Conservation (phyloP, 306 rosid genomes). For the Castanea mollissima region DNA sequence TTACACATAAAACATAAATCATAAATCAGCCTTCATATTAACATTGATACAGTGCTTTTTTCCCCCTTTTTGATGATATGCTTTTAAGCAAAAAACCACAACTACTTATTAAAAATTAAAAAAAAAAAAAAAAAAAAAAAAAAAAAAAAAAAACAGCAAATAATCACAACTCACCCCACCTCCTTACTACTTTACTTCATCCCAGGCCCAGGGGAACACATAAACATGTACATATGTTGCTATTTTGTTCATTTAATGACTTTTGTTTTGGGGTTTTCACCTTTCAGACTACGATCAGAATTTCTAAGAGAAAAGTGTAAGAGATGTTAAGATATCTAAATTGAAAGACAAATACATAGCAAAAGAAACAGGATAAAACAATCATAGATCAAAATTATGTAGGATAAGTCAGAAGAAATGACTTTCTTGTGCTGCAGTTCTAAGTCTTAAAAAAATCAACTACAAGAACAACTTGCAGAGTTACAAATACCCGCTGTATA, state of each 20-base stretch:
- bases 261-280: not conserved
- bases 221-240: not conserved
- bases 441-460: not conserved
- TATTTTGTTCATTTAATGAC: not conserved
- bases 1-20: not conserved
- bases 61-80: not conserved
- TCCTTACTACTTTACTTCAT: not conserved
- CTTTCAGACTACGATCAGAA: not conserved
- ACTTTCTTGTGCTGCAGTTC: not conserved
- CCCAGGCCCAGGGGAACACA: not conserved
- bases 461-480: constrained; percentile 8
- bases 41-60: not conserved
- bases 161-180: not conserved
- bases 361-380: constrained; percentile 3
- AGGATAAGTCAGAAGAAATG: not conserved
- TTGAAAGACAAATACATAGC: not conserved
- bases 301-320: not conserved
- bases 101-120: not conserved
- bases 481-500: constrained; percentile 26
- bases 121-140: too few relatives aligned
- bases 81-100: not conserved
- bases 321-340: not conserved
- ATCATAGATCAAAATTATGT: not conserved
- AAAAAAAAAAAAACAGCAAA: not conserved
- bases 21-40: not conserved